Evolutionary conservation across 257 asterid species (phyloP), one percentile per base, ranked within the genome.

Genomic region (Nyctanthes arbortristis): DNA sequence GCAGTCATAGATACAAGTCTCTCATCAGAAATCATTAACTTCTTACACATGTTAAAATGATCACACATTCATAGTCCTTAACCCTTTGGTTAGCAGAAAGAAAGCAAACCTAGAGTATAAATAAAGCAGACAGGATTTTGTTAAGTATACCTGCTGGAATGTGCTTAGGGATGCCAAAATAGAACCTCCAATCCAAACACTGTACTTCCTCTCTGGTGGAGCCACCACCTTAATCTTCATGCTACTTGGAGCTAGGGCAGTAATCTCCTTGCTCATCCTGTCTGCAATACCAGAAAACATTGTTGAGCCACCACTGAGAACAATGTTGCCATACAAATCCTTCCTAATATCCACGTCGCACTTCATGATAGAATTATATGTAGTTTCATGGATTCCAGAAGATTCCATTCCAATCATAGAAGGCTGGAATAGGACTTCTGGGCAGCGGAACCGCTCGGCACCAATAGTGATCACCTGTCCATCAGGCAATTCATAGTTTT

Each of bases 161-260:
- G 87, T 82, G 87, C 87, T 82, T 61, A 82, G 87, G 33, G 87
- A 82, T 35, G 87, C 87, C 82, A 82, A 73, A 56, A 82, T 82
- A 16, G 87, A 82, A 24, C 87, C 87, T 67, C 87, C 87, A 5
- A 82, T 82, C 87, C 87, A 82, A 3, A 79, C 87, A 73, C 87
- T 79, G 80, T 79, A 82, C 71, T 82, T 79, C 63, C 87, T 77
- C 82, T 79, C 84, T 1, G 84, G 84, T 0, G 84, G 87, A 9
- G 84, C 84, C 63, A 82, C 87, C 8, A 82, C 84, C 80, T 82
- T 82, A 65, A 82, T 76, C 82, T 81, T 81, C 86, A 81, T 81
- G 81, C 86, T 81, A 71, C 86, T 81, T 2, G 86, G 86, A 39
- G 86, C 86, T 54, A 78, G 76, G 29, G 86, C 84, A 1, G 84